Conservation (phyloP, 2,329 filamentous ascomycete species). For the Fusarium cicatricum region DNA sequence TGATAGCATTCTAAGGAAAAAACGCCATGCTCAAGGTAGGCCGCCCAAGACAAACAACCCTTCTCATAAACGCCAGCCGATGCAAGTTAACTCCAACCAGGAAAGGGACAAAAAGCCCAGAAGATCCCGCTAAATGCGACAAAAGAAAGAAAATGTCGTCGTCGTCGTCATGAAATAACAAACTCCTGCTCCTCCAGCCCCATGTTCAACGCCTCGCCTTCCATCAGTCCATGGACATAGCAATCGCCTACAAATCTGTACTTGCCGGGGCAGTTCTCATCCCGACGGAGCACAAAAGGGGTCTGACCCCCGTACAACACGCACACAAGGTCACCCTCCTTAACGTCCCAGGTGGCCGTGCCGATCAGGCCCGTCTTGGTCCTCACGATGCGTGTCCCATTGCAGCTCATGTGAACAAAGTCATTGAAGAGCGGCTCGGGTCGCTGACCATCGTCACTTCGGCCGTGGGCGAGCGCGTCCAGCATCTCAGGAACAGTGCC, state of each 20-base stretch:
- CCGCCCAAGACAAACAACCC: neutral
- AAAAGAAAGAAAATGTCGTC: neutral
- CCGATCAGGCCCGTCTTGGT: slow-evolving; percentile 6
- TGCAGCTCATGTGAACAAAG: slow-evolving; percentile 10
- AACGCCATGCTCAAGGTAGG: neutral
- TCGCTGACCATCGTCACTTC: slow-evolving; percentile 3
- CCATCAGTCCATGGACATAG: slow-evolving; percentile 12
- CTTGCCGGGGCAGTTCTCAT: slow-evolving; percentile 6
- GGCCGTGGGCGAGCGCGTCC: slow-evolving; percentile 4
- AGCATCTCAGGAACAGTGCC: slow-evolving; percentile 3
- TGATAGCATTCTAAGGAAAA: neutral
- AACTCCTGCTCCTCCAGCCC: slow-evolving; percentile 10
- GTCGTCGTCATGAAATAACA: slow-evolving; percentile 7
- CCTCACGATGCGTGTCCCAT: slow-evolving; percentile 7
- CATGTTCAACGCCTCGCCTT: slow-evolving; percentile 10
- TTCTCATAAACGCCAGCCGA: slow-evolving; percentile 3
- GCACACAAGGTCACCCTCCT: slow-evolving; percentile 5
- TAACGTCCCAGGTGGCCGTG: slow-evolving; percentile 2
- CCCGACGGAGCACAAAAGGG: slow-evolving; percentile 4
- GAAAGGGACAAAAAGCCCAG: neutral
- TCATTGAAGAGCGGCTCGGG: slow-evolving; percentile 13
- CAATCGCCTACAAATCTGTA: slow-evolving; percentile 7
- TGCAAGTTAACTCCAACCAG: neutral
- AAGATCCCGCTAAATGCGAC: neutral
- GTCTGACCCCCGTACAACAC: slow-evolving; percentile 7